These are phyloP conservation scores for Inonotus hispidus DNA, from an alignment of 1,284 basidiomycete species.

Conservation along the genomic window DNA sequence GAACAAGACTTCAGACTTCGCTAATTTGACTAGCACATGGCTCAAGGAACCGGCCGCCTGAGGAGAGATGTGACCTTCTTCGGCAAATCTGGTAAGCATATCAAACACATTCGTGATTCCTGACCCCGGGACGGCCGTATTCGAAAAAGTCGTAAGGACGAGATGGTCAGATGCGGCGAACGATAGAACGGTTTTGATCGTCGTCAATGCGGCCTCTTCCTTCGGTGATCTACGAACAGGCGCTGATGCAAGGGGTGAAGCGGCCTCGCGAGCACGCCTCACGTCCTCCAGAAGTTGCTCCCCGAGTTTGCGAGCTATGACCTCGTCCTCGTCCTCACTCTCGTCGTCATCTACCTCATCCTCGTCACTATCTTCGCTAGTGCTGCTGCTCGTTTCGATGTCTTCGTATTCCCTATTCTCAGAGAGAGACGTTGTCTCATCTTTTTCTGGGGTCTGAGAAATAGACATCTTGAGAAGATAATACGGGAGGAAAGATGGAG, in stretches of 20 bases:
- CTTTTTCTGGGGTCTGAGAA: not conserved
- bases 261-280: conserved; percentile 29
- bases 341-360: conserved; percentile 47
- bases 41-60: conserved; percentile 50
- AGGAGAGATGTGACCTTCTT: conserved; percentile 44
- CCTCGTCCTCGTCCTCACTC: conserved; percentile 63
- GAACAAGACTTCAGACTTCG: conserved; percentile 59
- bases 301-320: conserved; percentile 60
- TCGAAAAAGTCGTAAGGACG: conserved; percentile 34
- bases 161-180: conserved; percentile 50
- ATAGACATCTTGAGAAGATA: not conserved
- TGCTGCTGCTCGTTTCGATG: not conserved
- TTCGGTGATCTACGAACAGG: conserved; percentile 26
- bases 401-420: not conserved
- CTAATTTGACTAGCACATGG: conserved; percentile 53
- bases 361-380: conserved; percentile 32
- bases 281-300: conserved; percentile 72
- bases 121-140: conserved; percentile 39
- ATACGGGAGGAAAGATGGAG: not conserved
- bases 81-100: conserved; percentile 44
- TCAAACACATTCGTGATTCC: conserved; percentile 47
- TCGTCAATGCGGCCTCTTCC: conserved; percentile 51
- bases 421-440: not conserved
- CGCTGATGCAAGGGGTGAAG: conserved; percentile 20
- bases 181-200: conserved; percentile 55